phyloP scores from a whole-genome alignment of 2,329 filamentous ascomycete genomes.

The Escovopsis sp. region DNA sequence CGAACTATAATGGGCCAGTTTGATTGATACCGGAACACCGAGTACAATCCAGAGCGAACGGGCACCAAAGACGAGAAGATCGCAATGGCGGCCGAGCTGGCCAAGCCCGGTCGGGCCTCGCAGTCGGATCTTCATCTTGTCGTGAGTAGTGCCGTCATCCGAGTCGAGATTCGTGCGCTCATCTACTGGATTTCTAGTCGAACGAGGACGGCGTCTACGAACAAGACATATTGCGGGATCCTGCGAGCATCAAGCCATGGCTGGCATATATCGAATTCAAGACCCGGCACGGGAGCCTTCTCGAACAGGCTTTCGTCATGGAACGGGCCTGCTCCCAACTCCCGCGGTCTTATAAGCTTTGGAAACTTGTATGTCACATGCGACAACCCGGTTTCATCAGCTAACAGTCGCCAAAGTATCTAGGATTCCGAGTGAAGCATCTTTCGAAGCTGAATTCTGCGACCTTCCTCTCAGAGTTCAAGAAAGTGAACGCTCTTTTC shows the following conservation, averaged over 20 bases:
- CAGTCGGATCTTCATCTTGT: conserved; percentile 34
- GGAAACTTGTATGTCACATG: conserved; percentile 61
- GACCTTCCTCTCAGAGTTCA: conserved; percentile 63
- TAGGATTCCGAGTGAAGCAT: conserved; percentile 71
- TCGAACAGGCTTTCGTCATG: conserved; percentile 77
- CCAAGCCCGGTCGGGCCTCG: conserved; percentile 22
- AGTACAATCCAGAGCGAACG: neutral
- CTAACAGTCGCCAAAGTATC: conserved; percentile 42
- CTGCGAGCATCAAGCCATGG: conserved; percentile 83
- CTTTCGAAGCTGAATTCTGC: conserved; percentile 71
- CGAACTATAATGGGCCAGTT: conserved; percentile 1
- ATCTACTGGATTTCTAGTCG: conserved; percentile 31
- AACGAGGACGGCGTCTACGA: conserved; percentile 93
- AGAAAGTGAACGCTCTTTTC: conserved; percentile 89
- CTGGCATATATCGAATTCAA: conserved; percentile 89
- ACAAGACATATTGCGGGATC: conserved; percentile 80
- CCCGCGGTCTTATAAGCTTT: conserved; percentile 92
- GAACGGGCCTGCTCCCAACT: conserved; percentile 83
- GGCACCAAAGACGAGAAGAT: conserved; percentile 1
- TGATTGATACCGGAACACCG: neutral
- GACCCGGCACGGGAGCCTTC: conserved; percentile 64
- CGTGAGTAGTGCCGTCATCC: conserved; percentile 20
- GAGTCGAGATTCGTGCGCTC: conserved; percentile 9
- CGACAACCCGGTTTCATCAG: neutral
- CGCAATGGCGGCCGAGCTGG: conserved; percentile 6